Conservation (phyloP, 2,329 filamentous ascomycete species). For the Monilinia fructigena region DNA sequence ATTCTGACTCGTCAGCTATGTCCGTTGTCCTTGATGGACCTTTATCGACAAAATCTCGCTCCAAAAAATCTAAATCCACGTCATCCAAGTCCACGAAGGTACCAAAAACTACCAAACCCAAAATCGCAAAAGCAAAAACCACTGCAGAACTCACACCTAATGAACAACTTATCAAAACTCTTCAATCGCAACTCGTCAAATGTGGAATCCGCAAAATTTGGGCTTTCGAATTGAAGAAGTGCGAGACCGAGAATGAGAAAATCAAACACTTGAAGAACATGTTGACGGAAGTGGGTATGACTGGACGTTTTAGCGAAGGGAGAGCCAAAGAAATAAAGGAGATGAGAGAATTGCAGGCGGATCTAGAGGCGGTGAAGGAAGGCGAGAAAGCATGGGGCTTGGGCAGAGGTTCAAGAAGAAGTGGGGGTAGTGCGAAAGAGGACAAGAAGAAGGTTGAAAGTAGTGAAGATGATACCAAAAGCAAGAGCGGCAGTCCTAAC, state of each 20-base stretch:
- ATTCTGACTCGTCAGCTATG: constrained; percentile 58
- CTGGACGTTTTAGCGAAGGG: constrained; percentile 79
- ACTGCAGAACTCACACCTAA: constrained; percentile 53
- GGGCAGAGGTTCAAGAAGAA: constrained; percentile 42
- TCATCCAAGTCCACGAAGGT: constrained; percentile 38
- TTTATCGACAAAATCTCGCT: constrained; percentile 17
- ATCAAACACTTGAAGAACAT: constrained; percentile 76
- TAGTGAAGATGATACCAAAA: constrained; percentile 37
- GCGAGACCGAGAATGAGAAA: constrained; percentile 73
- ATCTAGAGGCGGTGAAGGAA: constrained; percentile 80
- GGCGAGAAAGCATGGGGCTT: constrained; percentile 77
- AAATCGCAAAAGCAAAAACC: constrained; percentile 44
- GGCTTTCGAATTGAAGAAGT: constrained; percentile 78
- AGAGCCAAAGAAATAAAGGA: constrained; percentile 88
- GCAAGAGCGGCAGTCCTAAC: constrained; percentile 22
- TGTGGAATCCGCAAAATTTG: constrained; percentile 93
- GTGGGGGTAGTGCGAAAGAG: constrained; percentile 30
- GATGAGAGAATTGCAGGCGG: constrained; percentile 75
- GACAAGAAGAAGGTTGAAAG: constrained; percentile 28
- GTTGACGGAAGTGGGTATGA: constrained; percentile 82
- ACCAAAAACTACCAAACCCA: constrained; percentile 36
- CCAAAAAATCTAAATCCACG: constrained; percentile 48
- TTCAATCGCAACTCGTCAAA: constrained; percentile 83
- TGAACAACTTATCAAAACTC: constrained; percentile 78
- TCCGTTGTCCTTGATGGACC: constrained; percentile 71